Evolutionary conservation across 1,284 basidiomycete genomes (phyloP).

Genomic region (Coriolopsis trogii): DNA sequence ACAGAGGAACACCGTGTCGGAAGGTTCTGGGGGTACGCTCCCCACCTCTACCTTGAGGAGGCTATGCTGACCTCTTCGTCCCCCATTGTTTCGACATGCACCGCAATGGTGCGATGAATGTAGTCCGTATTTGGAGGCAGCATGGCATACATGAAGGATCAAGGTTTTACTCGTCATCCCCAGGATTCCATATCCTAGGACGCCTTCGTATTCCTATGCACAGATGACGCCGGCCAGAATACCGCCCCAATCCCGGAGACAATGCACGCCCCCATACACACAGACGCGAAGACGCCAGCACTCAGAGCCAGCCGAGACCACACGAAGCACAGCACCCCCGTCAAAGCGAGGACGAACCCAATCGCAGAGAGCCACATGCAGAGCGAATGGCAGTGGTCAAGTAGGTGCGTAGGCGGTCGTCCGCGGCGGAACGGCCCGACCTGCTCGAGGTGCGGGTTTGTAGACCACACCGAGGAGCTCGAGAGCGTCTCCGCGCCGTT

Average conservation of each 20-base stretch:
- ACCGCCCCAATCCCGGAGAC: conserved; percentile 30
- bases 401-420: conserved; percentile 46
- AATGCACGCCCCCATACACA: conserved; percentile 42
- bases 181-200: background rate
- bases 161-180: background rate
- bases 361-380: conserved; percentile 49
- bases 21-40: no score
- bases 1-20: no score
- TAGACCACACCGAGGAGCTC: conserved; percentile 29
- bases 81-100: no score
- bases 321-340: conserved; percentile 52
- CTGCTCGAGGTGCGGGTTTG: conserved; percentile 43
- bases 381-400: conserved; percentile 51
- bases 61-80: no score
- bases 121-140: no score
- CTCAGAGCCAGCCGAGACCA: conserved; percentile 49
- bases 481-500: conserved; percentile 1
- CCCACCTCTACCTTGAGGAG: no score
- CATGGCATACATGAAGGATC: no score
- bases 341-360: conserved; percentile 54
- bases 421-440: conserved; percentile 43
- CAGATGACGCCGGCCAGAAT: conserved; percentile 20
- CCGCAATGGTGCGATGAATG: no score
- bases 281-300: conserved; percentile 46
- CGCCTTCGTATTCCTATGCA: conserved; percentile 7